Base-by-base conservation (phyloP, 2,329 filamentous ascomycete genomes). In the Lachnellula subtilissima region DNA sequence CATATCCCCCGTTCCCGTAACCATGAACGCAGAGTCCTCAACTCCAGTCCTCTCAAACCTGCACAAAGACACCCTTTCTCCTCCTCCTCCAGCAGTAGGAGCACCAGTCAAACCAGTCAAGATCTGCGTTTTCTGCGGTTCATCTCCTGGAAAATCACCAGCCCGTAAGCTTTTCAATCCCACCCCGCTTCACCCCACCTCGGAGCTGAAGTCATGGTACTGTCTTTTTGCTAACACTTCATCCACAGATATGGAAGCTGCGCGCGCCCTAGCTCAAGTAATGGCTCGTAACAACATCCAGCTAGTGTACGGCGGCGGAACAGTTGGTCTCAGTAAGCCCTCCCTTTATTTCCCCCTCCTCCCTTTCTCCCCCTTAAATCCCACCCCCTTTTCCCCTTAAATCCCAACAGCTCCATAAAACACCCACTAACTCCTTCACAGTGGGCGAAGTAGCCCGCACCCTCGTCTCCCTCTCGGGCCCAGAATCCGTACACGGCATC, bases 71-170 rank as follows among this genome's bases (percentile, higher is more conserved):
- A 47, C 45, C 22, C 22, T n/a, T 6, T 23, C 22, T 5, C 3
- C 11, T 4, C 9, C 56, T 22, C 2, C 22, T 3, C 3, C 22
- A 22, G 22, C 22, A 22, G 22, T 2, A 22, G 22, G 22, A 11
- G 58, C 54, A 65, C 64, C 60, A 54, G 66, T 53, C 57, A 89
- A 89, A 69, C 70, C 59, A 72, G 50, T 75, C 57, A 89, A 89
- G 62, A 87, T 97, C 70, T 96, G 91, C 72, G 93, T 97, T 64
- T 97, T 96, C 81, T 97, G 94, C 76, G 94, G 93, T 69, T 84
- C 94, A 52, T 87, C 84, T 8, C 72, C 81, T 15, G 94, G 94
- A 50, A 84, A 78, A 51, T 87, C 83, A 60, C 85, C 89, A 14
- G 80, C 79, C 4, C 90, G 97, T 73, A 74, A 95, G 67, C 84